phyloP scores from a whole-genome alignment of 2,329 filamentous ascomycete genomes.

The Ascochyta koolunga region DNA sequence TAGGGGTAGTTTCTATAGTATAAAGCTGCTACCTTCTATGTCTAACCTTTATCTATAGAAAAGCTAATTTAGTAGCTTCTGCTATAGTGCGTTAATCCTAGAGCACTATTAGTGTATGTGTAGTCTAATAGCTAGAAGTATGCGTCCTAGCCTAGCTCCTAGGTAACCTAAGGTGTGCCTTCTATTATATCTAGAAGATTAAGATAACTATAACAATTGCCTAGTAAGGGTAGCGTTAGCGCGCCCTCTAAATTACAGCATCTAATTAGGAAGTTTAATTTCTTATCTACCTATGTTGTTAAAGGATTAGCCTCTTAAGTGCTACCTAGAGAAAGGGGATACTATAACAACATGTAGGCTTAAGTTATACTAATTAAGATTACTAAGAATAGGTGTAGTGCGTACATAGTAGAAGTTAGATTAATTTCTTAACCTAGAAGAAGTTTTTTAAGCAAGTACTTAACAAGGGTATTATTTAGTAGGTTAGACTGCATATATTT shows the following conservation, averaged over 20 bases:
- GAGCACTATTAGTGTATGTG: too few relatives aligned
- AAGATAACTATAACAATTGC: too few relatives aligned
- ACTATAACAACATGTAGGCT: conserved; percentile 50
- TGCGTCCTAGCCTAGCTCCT: conserved; percentile 32
- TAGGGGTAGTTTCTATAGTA: conserved; percentile 55
- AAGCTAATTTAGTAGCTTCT: conserved; percentile 53
- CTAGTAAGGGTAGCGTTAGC: too few relatives aligned
- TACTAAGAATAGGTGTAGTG: conserved; percentile 11
- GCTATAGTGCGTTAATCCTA: too few relatives aligned
- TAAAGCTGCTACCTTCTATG: conserved; percentile 50
- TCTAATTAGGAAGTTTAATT: too few relatives aligned
- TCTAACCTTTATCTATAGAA: conserved; percentile 49
- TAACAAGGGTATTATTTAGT: too few relatives aligned
- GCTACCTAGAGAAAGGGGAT: too few relatives aligned
- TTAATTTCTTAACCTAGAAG: background rate
- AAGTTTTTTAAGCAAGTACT: background rate
- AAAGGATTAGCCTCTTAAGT: too few relatives aligned
- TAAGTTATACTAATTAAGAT: conserved; percentile 16
- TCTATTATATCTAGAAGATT: conserved; percentile 49
- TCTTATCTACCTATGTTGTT: too few relatives aligned
- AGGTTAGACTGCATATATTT: too few relatives aligned
- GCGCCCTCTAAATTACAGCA: too few relatives aligned
- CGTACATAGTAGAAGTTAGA: background rate
- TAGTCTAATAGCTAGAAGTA: too few relatives aligned
- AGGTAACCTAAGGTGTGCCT: conserved; percentile 47